phyloP scores from a whole-genome alignment of 2,329 filamentous ascomycete genomes.

The Cercospora sesami region DNA sequence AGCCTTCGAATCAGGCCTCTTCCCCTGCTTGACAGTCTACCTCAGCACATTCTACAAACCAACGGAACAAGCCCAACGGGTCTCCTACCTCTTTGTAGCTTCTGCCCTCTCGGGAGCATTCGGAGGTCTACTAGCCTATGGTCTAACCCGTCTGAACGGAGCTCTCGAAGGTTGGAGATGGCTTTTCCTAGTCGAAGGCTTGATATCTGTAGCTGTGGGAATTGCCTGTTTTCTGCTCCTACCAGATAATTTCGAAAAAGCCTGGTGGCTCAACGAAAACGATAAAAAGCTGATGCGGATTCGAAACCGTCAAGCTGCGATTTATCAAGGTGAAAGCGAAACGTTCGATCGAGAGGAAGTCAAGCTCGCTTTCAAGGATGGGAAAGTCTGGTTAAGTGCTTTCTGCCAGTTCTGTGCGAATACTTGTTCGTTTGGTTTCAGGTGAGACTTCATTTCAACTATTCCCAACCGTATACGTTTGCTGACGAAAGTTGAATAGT shows the following conservation, averaged over 20 bases:
- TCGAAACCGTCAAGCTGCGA: slow-evolving; percentile 45
- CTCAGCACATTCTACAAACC: slow-evolving; percentile 46
- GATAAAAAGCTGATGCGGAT: slow-evolving; percentile 53
- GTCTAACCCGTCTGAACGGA: slow-evolving; percentile 70
- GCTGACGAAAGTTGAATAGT: background rate
- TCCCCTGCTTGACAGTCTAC: slow-evolving; percentile 37
- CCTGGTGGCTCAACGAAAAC: slow-evolving; percentile 48
- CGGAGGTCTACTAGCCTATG: slow-evolving; percentile 41
- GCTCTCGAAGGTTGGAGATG: slow-evolving; percentile 55
- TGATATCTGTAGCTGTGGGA: slow-evolving; percentile 34
- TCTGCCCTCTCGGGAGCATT: slow-evolving; percentile 46
- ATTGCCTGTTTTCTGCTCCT: slow-evolving; percentile 36
- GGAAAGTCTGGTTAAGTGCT: slow-evolving; percentile 54
- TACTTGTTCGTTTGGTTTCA: slow-evolving; percentile 49
- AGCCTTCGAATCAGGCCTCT: slow-evolving; percentile 32
- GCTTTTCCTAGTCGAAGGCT: slow-evolving; percentile 38
- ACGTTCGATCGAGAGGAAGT: slow-evolving; percentile 56
- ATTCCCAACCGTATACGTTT: background rate
- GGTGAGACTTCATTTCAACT: background rate
- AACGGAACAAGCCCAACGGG: slow-evolving; percentile 45
- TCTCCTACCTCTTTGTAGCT: slow-evolving; percentile 45
- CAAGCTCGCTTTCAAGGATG: slow-evolving; percentile 49
- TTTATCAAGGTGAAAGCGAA: slow-evolving; percentile 52
- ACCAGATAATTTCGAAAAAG: slow-evolving; percentile 45
- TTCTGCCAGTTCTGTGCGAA: slow-evolving; percentile 55